A percentile compares a stretch with the other conserved stretches of the same genome.
These are phyloP conservation scores for Alliaria petiolata DNA, from an alignment of 345 rosid species.

Conservation along the genomic window DNA sequence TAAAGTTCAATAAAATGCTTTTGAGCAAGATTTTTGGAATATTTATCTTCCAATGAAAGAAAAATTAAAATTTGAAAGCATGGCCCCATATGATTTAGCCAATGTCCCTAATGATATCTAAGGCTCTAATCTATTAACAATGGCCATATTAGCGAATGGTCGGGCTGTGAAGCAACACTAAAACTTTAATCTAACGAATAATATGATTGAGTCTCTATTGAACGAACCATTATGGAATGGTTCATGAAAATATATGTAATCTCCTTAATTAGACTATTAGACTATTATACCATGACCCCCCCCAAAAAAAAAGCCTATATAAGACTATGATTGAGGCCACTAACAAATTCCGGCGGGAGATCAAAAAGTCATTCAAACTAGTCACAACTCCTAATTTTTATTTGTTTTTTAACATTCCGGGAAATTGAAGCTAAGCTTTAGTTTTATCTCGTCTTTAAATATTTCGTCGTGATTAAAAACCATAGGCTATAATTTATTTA, in stretches of 20 bases:
- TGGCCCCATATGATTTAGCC: conserved; percentile 26
- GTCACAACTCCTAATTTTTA: background rate
- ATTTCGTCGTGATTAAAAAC: background rate
- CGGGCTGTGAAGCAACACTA: conserved; percentile 17
- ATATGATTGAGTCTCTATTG: conserved; percentile 9
- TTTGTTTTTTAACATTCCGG: no score
- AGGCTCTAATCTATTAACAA: conserved; percentile 22
- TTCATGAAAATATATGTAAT: conserved; percentile 2
- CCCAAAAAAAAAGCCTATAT: background rate
- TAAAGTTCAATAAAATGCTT: background rate
- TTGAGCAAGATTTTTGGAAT: background rate
- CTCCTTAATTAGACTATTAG: conserved; percentile 8
- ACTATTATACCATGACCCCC: background rate
- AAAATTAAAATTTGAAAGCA: background rate
- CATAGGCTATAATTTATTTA: background rate
- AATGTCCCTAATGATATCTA: conserved; percentile 31
- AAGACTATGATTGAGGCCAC: conserved; percentile 27
- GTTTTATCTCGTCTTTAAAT: background rate
- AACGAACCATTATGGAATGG: background rate
- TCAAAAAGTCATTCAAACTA: conserved; percentile 14
- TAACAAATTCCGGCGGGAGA: conserved; percentile 27
- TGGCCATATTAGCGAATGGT: conserved; percentile 29
- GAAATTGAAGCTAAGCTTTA: background rate
- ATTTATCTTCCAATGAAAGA: background rate
- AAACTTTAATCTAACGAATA: conserved; percentile 3